Evolutionary conservation across 1,284 basidiomycete species (phyloP), one percentile per base, ranked within the genome.

Genomic region (Phellinidium pouzarii): DNA sequence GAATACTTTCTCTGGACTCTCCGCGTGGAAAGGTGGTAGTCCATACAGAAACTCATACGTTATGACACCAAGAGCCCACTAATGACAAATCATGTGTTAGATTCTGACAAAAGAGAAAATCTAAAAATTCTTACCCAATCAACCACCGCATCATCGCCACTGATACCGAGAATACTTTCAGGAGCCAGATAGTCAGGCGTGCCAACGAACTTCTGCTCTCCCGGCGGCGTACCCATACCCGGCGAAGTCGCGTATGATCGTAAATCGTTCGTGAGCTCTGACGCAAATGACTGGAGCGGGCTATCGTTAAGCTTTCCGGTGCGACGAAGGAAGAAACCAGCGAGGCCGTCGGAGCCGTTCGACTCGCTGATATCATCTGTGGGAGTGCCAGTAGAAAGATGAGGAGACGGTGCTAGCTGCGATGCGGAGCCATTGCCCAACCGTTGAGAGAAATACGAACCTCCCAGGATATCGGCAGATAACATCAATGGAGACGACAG

Each of bases 31-130:
- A 0, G 96, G 96, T 27, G 96, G 96, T 37, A 94, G 82, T 2
- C 96, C 94, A 62, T 95, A 99, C 31, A 99, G 71, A 70, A 99
- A 99, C 73, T 99, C 95, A 71, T 99, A 99, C 25, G 94, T 88
- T 63, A 99, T 96, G 43, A 98, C 94, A 57, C 96, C 96, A 31
- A 99, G 78, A 12, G 96, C 96, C 96, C 96, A 99, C 85, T 87
- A 59, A 54, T 58, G 55, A 47, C 60, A 58, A 60, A 61, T 47
- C 43, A 46, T 40, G 41, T n/a, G 44, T 54, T 45, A 55, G 26
- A 12, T 45, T 19, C 27, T 8, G 22, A n/a, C 25, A 29, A 6
- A 27, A 31, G 23, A 37, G 7, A 11, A 1, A 49, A 37, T 19
- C 9, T 9, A 40, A 50, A 23, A 66, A 61, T 19, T 68, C 78